Conservation (phyloP, 352 stramenopile species). For the Pythium oligandrum region DNA sequence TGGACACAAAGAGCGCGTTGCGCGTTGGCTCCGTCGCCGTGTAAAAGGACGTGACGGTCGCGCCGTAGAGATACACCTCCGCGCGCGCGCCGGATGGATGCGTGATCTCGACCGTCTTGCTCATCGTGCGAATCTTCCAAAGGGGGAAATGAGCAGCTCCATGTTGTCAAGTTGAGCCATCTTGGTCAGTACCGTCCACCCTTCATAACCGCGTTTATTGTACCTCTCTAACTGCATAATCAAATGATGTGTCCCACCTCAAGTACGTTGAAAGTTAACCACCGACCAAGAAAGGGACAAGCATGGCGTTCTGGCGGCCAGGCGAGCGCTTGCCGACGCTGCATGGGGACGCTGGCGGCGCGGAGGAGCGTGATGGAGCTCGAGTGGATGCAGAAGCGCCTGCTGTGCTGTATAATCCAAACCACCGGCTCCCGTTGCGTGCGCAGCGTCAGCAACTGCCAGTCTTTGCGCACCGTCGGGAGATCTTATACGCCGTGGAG, state of each 20-base stretch:
- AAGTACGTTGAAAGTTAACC: no score
- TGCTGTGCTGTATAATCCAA: conserved; percentile 56
- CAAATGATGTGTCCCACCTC: conserved; percentile 4
- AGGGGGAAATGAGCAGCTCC: background rate
- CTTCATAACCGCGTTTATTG: no score
- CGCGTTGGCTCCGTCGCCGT: conserved; percentile 46
- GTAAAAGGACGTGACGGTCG: conserved; percentile 89
- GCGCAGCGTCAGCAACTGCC: conserved; percentile 69
- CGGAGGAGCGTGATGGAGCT: conserved; percentile 11
- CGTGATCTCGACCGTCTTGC: conserved; percentile 34
- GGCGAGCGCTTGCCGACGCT: conserved; percentile 22
- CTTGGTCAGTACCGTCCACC: no score
- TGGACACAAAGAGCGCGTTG: conserved; percentile 92
- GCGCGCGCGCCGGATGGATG: conserved; percentile 66
- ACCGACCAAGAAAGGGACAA: background rate
- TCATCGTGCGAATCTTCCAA: conserved; percentile 3
- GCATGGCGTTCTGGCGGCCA: conserved; percentile 72
- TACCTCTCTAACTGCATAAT: conserved; percentile 3
- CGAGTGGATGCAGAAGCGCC: conserved; percentile 29
- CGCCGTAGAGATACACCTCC: conserved; percentile 88
- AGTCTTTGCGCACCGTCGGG: conserved; percentile 82
- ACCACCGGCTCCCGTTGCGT: conserved; percentile 48
- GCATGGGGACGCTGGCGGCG: conserved; percentile 8
- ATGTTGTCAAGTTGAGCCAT: no score
- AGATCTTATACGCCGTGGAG: conserved; percentile 91